Percentiles rank a stretch among this genome's conserved stretches.
These are phyloP conservation scores for Acanthamoeba sp. DNA, from an alignment of 208 protist species.

Conservation along the genomic window DNA sequence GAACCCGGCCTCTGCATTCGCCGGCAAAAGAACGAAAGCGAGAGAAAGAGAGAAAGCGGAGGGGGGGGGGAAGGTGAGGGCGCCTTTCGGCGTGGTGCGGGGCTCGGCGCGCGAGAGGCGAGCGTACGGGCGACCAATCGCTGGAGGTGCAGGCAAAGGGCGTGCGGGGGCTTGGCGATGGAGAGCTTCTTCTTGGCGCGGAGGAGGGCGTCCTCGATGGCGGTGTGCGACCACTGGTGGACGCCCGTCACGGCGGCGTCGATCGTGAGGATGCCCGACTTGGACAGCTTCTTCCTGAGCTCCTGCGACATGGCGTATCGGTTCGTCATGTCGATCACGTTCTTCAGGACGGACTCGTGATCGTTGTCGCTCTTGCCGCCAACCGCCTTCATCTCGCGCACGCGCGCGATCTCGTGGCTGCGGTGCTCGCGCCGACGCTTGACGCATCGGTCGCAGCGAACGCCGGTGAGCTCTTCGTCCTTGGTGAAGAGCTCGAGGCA, in stretches of 20 bases:
- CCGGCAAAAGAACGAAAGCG: too few species aligned
- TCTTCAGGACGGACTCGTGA: too few species aligned
- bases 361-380: too few species aligned
- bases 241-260: too few species aligned
- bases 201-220: not conserved
- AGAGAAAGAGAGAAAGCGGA: not conserved
- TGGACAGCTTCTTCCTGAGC: too few species aligned
- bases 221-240: too few species aligned
- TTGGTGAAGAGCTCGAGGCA: constrained; percentile 12
- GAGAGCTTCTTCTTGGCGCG: not conserved
- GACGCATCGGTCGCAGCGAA: constrained; percentile 20
- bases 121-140: constrained; percentile 41
- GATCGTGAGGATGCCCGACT: too few species aligned
- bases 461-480: not conserved
- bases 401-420: too few species aligned
- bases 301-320: too few species aligned
- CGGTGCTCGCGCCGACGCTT: not conserved
- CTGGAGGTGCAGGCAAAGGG: constrained; percentile 39
- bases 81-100: not conserved
- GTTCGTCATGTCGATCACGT: too few species aligned
- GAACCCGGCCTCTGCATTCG: not conserved
- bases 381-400: too few species aligned
- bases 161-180: not conserved
- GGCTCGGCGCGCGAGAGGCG: not conserved
- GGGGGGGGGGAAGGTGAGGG: too few species aligned